Evolutionary conservation across 2,329 filamentous ascomycete genomes (phyloP), one percentile per base, ranked within the genome.

Genomic region (Fusarium sp.): DNA sequence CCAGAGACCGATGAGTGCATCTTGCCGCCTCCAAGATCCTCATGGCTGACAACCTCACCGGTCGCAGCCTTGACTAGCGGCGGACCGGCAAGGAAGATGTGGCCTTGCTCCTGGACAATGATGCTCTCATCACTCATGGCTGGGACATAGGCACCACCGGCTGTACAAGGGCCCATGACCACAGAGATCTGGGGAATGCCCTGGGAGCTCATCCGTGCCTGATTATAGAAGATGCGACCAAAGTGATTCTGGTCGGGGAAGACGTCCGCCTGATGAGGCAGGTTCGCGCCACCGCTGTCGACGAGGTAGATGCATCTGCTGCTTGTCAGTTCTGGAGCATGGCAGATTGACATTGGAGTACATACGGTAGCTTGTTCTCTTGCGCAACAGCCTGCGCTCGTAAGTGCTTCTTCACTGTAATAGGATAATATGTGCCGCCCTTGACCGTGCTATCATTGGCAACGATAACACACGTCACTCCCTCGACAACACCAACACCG

Each of bases 51-150:
- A 34, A 94, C 92, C 84, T 99, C 96, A 14, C 96, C 97, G 0
- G 97, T 99, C 13, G 96, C 96, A 10, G 97, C 97, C 85, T 98
- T 98, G 73, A 99, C 97, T 1, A 99, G 88, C 0, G 97, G 96
- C 20, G 96, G 96, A 0, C 96, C 97, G 1, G 96, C 96, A 2
- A 99, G 90, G 87, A 98, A 99, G 81, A 99, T 98, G 76, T 97
- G 95, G n/a, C 96, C 96, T 82, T 98, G 95, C 62, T 95, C 93
- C 80, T 95, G 92, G 43, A 98, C 97, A 74, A 99, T 98, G 83
- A 99, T 98, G 81, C 92, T 95, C 87, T 98, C 97, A 82, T 98
- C 97, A 70, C 94, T 96, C 96, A 99, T 98, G 79, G 94, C 95
- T 13, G 96, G 96, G 13, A 98, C 95, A 82, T 99, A 98, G 27